These are phyloP conservation scores for Paecilomyces sp. DNA, from an alignment of 2,329 filamentous ascomycete species.

Conservation along the genomic window DNA sequence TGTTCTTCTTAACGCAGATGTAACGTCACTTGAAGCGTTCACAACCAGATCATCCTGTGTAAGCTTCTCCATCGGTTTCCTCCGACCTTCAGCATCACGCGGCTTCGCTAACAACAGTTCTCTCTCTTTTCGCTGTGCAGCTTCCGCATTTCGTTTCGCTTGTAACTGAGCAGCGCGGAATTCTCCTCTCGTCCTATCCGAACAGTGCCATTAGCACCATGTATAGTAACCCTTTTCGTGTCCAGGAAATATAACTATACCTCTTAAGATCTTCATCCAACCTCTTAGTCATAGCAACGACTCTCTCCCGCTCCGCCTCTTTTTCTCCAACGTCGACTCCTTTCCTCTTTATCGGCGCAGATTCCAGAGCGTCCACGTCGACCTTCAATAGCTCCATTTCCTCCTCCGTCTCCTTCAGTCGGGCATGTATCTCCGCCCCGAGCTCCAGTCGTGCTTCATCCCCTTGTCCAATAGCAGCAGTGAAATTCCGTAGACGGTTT, in stretches of 20 bases:
- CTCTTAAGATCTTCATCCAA: constrained; percentile 63
- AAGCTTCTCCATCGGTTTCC: constrained; percentile 41
- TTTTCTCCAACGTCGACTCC: constrained; percentile 43
- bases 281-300: constrained; percentile 60
- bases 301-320: constrained; percentile 56
- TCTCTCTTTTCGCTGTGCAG: constrained; percentile 68
- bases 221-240: background rate
- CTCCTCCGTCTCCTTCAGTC: constrained; percentile 70
- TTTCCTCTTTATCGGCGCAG: constrained; percentile 27
- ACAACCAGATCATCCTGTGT: constrained; percentile 67
- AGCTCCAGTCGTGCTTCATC: constrained; percentile 64
- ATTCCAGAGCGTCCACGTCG: constrained; percentile 64
- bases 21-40: constrained; percentile 75
- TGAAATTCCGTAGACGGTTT: constrained; percentile 52
- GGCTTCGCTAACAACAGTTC: constrained; percentile 62
- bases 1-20: constrained; percentile 71
- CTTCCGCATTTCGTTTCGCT: constrained; percentile 67
- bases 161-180: constrained; percentile 78
- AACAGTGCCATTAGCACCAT: background rate
- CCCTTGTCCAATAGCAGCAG: constrained; percentile 57
- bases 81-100: constrained; percentile 17
- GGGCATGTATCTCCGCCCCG: constrained; percentile 70
- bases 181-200: constrained; percentile 49
- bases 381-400: constrained; percentile 74
- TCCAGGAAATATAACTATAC: constrained; percentile 40